phyloP scores from a whole-genome alignment of 2,329 filamentous ascomycete genomes.

The Penicillium sp. region DNA sequence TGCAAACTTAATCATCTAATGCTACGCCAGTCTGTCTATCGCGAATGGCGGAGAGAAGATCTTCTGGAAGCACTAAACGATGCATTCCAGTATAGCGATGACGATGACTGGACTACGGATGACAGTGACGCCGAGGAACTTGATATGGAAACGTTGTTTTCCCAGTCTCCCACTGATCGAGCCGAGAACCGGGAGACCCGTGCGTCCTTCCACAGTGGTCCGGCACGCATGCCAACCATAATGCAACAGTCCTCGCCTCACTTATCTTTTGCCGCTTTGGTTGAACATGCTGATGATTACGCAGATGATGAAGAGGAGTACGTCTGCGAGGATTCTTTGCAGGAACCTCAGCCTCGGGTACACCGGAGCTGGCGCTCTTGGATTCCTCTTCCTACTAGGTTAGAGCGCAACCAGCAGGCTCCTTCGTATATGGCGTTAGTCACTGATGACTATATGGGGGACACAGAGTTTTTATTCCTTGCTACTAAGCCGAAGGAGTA shows the following conservation, averaged over 20 bases:
- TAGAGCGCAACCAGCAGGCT: neutral
- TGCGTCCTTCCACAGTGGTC: neutral
- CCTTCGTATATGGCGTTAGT: neutral
- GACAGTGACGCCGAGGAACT: neutral
- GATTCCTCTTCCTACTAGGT: slow-evolving; percentile 2
- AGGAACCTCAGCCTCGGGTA: neutral
- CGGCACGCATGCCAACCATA: neutral
- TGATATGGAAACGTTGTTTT: neutral
- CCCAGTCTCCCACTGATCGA: neutral
- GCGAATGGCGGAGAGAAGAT: neutral
- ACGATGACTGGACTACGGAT: neutral
- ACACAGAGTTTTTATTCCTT: neutral
- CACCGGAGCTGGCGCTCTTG: neutral
- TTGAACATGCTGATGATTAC: neutral
- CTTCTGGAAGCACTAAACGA: neutral
- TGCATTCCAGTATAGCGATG: neutral
- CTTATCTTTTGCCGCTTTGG: neutral
- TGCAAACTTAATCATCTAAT: neutral
- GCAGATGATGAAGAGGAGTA: neutral
- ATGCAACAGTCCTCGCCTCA: neutral
- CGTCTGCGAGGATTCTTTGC: neutral
- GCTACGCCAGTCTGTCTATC: neutral
- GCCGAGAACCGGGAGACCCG: neutral
- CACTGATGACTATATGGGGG: neutral
- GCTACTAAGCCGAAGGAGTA: neutral